These are phyloP conservation scores for Auricularia heimuer DNA, from an alignment of 768 basidiomycete species.

Conservation along the genomic window DNA sequence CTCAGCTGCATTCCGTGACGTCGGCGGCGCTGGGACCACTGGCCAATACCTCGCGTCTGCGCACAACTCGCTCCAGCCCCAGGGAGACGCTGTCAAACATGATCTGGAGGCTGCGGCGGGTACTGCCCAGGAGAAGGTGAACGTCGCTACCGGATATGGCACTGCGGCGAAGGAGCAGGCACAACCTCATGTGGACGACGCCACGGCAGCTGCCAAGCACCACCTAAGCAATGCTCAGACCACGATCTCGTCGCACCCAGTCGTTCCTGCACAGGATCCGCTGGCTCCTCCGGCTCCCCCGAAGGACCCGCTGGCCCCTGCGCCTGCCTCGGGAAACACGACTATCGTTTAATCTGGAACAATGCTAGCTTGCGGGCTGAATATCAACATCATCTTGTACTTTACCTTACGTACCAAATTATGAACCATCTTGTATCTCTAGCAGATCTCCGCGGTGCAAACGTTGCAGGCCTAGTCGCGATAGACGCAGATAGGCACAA, in stretches of 20 bases:
- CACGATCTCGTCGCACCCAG: slow-evolving; percentile 28
- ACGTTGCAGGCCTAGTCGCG: too few species aligned
- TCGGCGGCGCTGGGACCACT: slow-evolving; percentile 21
- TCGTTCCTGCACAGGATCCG: slow-evolving; percentile 13
- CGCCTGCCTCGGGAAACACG: not conserved
- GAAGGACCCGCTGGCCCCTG: slow-evolving; percentile 2
- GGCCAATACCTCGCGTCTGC: slow-evolving; percentile 23
- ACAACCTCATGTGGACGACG: slow-evolving; percentile 21
- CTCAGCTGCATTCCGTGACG: slow-evolving; percentile 27
- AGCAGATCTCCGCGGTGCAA: too few species aligned
- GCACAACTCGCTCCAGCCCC: slow-evolving; percentile 18
- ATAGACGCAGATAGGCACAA: too few species aligned
- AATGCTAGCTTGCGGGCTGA: not conserved
- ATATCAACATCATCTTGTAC: not conserved
- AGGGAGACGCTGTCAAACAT: not conserved
- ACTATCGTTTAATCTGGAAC: not conserved
- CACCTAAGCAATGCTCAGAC: slow-evolving; percentile 32
- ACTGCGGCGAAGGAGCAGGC: slow-evolving; percentile 12
- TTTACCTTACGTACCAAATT: not conserved
- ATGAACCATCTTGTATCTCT: not conserved
- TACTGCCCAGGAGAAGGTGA: slow-evolving; percentile 21
- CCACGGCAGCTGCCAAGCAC: slow-evolving; percentile 21
- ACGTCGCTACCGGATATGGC: slow-evolving; percentile 12
- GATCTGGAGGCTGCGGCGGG: slow-evolving; percentile 16
- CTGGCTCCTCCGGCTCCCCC: slow-evolving; percentile 8